Evolutionary conservation across 495 filamentous ascomycete genomes (phyloP).

Genomic region (Penicillium paxilli): DNA sequence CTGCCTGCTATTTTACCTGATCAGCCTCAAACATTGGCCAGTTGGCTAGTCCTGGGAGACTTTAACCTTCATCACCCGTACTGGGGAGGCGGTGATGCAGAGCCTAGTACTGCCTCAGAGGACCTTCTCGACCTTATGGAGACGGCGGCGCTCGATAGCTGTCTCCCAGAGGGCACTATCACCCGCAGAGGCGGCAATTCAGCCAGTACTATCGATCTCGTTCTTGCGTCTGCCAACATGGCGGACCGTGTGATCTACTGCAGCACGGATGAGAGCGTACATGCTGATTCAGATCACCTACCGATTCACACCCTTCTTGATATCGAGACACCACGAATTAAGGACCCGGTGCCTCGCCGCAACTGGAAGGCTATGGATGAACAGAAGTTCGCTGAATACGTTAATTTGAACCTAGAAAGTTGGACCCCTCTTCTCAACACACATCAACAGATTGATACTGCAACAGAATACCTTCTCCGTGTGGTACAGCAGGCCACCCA

Average conservation of each 20-base stretch:
- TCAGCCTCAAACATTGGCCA: too few species aligned
- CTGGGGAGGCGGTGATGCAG: slow-evolving; percentile 7
- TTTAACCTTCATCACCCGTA: slow-evolving; percentile 25
- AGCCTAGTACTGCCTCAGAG: not conserved
- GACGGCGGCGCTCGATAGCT: not conserved
- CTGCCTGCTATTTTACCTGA: not conserved
- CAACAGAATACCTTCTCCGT: not conserved
- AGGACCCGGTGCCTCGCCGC: not conserved
- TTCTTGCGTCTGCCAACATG: not conserved
- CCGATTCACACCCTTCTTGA: slow-evolving; percentile 6
- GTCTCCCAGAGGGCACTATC: not conserved
- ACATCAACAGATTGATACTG: not conserved
- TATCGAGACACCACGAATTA: not conserved
- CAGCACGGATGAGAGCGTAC: not conserved
- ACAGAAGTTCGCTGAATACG: slow-evolving; percentile 1
- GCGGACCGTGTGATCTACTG: not conserved
- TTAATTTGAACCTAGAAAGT: not conserved
- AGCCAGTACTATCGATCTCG: slow-evolving; percentile 11
- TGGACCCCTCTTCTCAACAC: not conserved
- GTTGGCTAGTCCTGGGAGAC: slow-evolving; percentile 17
- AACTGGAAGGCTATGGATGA: slow-evolving; percentile 17
- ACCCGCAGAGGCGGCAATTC: not conserved
- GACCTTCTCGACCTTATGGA: not conserved
- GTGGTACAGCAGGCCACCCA: slow-evolving; percentile 1
- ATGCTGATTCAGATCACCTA: slow-evolving; percentile 12